A percentile compares a stretch with the other conserved stretches of the same genome.
These are phyloP conservation scores for Paracamarosporium sp. DNA, from an alignment of 2,329 filamentous ascomycete species.

Conservation along the genomic window DNA sequence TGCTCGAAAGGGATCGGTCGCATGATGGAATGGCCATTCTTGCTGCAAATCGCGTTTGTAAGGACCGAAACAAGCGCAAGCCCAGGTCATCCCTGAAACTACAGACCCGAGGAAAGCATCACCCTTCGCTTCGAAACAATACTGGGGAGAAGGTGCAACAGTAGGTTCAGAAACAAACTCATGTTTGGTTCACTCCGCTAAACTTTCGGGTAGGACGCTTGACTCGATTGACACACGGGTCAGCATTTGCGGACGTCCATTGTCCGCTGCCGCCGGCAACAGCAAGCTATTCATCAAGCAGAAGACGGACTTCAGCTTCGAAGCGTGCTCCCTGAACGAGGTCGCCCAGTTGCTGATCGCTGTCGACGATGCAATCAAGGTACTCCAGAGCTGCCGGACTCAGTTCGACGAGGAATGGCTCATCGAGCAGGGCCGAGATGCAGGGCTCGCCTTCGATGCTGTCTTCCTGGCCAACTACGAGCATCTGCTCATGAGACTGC, in stretches of 20 bases:
- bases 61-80: conserved; percentile 27
- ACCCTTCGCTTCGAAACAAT: conserved; percentile 36
- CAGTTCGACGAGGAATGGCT: conserved; percentile 41
- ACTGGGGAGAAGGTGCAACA: conserved; percentile 44
- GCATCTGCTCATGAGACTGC: conserved; percentile 50
- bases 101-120: conserved; percentile 26
- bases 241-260: conserved; percentile 23
- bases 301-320: conserved; percentile 32
- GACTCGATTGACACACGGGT: conserved; percentile 31
- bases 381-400: conserved; percentile 31
- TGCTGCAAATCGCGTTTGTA: conserved; percentile 30
- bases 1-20: conserved; percentile 31
- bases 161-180: conserved; percentile 36
- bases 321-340: conserved; percentile 36
- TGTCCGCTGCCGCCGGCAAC: conserved; percentile 40
- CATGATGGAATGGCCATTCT: conserved; percentile 29
- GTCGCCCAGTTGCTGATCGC: conserved; percentile 33
- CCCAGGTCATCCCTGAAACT: conserved; percentile 27
- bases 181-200: conserved; percentile 42
- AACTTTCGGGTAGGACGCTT: conserved; percentile 40
- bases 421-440: conserved; percentile 33
- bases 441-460: conserved; percentile 42
- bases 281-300: conserved; percentile 46
- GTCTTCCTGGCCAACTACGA: conserved; percentile 52
- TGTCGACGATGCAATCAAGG: conserved; percentile 41